phyloP scores from a whole-genome alignment of 2,329 filamentous ascomycete genomes.

The Peltaster fructicola region DNA sequence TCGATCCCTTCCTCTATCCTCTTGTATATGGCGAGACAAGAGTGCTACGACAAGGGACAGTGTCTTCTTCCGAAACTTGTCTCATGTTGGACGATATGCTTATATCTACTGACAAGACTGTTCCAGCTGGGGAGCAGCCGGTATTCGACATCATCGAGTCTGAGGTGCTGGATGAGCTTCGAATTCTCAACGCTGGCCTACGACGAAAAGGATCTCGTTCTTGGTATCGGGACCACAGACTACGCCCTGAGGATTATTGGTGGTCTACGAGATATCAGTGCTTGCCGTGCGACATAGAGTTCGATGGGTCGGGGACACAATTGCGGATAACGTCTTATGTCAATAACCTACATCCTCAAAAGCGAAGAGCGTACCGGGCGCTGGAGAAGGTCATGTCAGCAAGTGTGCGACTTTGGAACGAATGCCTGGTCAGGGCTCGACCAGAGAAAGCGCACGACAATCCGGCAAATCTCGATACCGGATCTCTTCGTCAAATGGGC shows the following conservation, averaged over 20 bases:
- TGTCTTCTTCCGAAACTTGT: no score
- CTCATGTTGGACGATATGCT: no score
- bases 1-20: slow-evolving; percentile 8
- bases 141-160: no score
- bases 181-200: no score
- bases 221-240: no score
- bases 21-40: slow-evolving; percentile 10
- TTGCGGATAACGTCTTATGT: slow-evolving; percentile 6
- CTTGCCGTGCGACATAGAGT: slow-evolving; percentile 5
- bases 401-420: slow-evolving; percentile 5
- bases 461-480: no score
- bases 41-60: slow-evolving; percentile 7
- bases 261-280: slow-evolving; percentile 4
- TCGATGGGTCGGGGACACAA: slow-evolving; percentile 1
- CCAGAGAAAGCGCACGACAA: neutral
- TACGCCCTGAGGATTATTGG: no score
- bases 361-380: slow-evolving; percentile 2
- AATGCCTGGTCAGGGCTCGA: slow-evolving; percentile 3
- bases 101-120: no score
- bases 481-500: slow-evolving; percentile 1
- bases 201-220: no score
- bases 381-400: slow-evolving; percentile 5
- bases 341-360: slow-evolving; percentile 5
- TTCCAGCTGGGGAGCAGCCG: no score
- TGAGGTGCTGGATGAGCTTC: no score